A percentile compares a stretch with the other conserved stretches of the same genome.
Conservation (phyloP, 352 stramenopile species). For the Pythium monospermum region DNA sequence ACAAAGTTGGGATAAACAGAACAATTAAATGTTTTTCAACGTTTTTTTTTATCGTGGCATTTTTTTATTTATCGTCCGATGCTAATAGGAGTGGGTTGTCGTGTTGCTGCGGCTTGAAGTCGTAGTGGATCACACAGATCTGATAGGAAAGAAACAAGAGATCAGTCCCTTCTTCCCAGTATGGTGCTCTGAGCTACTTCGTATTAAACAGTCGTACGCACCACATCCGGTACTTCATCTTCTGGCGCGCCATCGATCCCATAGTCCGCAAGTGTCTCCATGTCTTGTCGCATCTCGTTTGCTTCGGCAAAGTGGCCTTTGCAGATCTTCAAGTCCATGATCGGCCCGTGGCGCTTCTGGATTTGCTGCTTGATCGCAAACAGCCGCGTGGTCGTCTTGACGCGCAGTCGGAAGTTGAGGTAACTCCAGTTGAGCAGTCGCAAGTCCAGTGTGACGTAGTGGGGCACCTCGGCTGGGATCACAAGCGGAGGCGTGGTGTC, state of each 20-base stretch:
- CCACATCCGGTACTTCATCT: conserved; percentile 30
- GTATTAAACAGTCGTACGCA: conserved; percentile 12
- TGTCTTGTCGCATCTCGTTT: conserved; percentile 46
- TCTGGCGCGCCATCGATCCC: conserved; percentile 40
- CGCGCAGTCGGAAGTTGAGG: conserved; percentile 49
- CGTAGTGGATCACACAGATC: conserved; percentile 52
- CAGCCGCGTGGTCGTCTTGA: conserved; percentile 44
- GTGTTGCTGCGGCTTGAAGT: conserved; percentile 60
- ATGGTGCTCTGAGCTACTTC: no score
- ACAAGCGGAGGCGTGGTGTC: conserved; percentile 33
- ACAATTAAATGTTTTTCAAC: conserved; percentile 17
- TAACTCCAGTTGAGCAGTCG: conserved; percentile 61
- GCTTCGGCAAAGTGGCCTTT: conserved; percentile 48
- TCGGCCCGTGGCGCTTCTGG: conserved; percentile 41
- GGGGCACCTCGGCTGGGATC: conserved; percentile 29
- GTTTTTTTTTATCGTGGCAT: background rate
- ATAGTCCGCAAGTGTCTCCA: conserved; percentile 45
- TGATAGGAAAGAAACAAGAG: conserved; percentile 1
- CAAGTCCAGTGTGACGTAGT: conserved; percentile 58
- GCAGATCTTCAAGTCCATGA: conserved; percentile 53
- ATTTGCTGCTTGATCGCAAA: conserved; percentile 58
- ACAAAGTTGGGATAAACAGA: no score
- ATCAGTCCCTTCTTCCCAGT: no score
- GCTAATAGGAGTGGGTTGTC: conserved; percentile 52
- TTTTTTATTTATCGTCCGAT: conserved; percentile 29